Percentiles rank a stretch among this genome's conserved stretches.
Evolutionary conservation across 2,329 filamentous ascomycete genomes (phyloP).

Genomic region (Curvularia spicifera): DNA sequence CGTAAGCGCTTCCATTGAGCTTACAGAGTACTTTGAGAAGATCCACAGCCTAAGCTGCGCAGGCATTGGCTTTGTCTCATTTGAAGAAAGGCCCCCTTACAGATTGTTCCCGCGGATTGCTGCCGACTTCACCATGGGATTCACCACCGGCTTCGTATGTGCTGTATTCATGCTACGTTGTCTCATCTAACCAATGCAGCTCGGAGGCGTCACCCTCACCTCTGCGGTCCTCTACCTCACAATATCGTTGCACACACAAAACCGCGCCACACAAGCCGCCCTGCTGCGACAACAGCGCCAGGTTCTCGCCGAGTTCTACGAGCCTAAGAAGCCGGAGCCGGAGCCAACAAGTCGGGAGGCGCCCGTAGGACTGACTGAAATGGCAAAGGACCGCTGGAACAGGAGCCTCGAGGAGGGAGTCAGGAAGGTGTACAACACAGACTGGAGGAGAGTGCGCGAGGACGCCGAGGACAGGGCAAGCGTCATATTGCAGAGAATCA

Average conservation of each 20-base stretch:
- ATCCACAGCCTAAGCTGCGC: background rate
- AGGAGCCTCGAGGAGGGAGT: constrained; percentile 54
- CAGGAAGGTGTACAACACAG: constrained; percentile 51
- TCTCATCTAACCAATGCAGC: constrained; percentile 38
- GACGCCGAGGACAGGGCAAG: constrained; percentile 51
- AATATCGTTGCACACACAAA: constrained; percentile 54
- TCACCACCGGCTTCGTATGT: constrained; percentile 59
- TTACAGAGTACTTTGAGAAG: background rate
- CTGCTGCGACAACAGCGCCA: constrained; percentile 56
- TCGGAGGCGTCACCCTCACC: constrained; percentile 60
- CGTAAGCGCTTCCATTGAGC: background rate
- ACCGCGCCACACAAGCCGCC: constrained; percentile 54
- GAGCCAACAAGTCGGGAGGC: constrained; percentile 50
- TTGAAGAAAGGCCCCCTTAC: background rate
- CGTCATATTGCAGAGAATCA: constrained; percentile 44
- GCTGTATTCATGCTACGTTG: background rate
- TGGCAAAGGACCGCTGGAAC: constrained; percentile 60
- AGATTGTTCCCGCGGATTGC: constrained; percentile 3
- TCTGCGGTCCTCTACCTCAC: constrained; percentile 52
- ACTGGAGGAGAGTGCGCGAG: constrained; percentile 54
- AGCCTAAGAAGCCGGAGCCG: constrained; percentile 51
- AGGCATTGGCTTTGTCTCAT: constrained; percentile 17
- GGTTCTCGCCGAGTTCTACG: constrained; percentile 53
- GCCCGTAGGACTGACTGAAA: constrained; percentile 52
- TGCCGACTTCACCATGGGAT: constrained; percentile 52